A percentile compares a stretch with the other conserved stretches of the same genome.
Evolutionary conservation across 331 rosid genomes (phyloP).

Genomic region (Dryas integrifolia): DNA sequence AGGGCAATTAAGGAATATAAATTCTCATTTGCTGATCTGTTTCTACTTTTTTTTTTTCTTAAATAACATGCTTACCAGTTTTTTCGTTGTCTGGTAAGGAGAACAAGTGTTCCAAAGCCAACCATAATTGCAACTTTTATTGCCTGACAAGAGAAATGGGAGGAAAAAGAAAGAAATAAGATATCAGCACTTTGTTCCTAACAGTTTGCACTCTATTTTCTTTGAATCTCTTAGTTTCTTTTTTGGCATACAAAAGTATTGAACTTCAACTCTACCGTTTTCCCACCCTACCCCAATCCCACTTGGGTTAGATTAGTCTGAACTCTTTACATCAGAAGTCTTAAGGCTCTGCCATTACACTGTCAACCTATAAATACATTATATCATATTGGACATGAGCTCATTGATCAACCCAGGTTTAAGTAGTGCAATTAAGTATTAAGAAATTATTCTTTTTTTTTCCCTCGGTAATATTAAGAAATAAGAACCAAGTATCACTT

Average conservation of each 20-base stretch:
- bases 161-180: neutral
- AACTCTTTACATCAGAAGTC: neutral
- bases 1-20: too few relatives aligned
- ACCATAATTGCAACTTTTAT: conserved; percentile 64
- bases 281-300: too few relatives aligned
- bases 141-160: conserved; percentile 43
- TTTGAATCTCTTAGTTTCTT: too few relatives aligned
- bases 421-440: too few relatives aligned
- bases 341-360: neutral
- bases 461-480: too few relatives aligned
- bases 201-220: neutral
- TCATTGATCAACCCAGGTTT: too few relatives aligned
- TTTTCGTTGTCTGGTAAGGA: conserved; percentile 67
- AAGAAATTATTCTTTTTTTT: too few relatives aligned
- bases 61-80: conserved; percentile 32
- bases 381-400: neutral
- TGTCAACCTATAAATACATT: neutral
- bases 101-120: conserved; percentile 82
- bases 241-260: too few relatives aligned
- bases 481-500: neutral
- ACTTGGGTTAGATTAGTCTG: neutral
- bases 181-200: neutral
- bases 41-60: neutral
- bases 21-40: too few relatives aligned
- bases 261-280: too few relatives aligned